Conservation (phyloP, 495 filamentous ascomycete species). For the Margaritispora aquatica region DNA sequence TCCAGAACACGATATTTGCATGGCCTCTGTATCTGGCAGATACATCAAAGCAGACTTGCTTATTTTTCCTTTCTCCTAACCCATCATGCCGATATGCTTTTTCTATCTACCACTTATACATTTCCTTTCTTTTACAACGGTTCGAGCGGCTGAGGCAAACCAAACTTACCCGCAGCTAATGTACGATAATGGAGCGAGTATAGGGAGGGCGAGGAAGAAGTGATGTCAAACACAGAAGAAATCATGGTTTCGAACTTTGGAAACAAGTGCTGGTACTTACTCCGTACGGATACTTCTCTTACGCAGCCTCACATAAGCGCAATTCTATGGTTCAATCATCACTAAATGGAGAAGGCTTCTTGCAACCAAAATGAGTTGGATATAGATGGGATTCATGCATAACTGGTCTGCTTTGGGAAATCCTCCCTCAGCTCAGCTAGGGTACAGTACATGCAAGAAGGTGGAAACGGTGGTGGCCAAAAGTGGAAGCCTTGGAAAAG, state of each 20-base stretch:
- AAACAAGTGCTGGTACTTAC: too few relatives aligned
- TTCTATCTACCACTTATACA: background rate
- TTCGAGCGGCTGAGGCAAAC: background rate
- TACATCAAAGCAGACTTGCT: background rate
- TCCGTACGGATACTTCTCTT: background rate
- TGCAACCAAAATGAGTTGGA: background rate
- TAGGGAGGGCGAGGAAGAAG: background rate
- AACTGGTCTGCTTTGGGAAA: background rate
- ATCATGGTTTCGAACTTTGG: slow-evolving; percentile 2
- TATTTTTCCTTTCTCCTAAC: background rate
- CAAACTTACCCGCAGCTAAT: background rate
- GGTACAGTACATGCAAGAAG: background rate
- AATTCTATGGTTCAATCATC: background rate
- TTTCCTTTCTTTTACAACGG: background rate
- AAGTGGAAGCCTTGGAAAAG: background rate
- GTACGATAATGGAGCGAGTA: background rate
- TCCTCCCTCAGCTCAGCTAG: background rate
- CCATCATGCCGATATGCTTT: too few relatives aligned
- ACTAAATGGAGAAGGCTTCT: background rate
- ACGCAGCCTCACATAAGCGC: background rate
- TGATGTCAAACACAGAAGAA: background rate
- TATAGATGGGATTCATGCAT: background rate
- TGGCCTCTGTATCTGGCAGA: background rate
- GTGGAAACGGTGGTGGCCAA: background rate
- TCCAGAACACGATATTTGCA: background rate